Percentiles rank a stretch among this genome's conserved stretches.
Evolutionary conservation across 768 basidiomycete genomes (phyloP).

Genomic region (Podaxis sp.): DNA sequence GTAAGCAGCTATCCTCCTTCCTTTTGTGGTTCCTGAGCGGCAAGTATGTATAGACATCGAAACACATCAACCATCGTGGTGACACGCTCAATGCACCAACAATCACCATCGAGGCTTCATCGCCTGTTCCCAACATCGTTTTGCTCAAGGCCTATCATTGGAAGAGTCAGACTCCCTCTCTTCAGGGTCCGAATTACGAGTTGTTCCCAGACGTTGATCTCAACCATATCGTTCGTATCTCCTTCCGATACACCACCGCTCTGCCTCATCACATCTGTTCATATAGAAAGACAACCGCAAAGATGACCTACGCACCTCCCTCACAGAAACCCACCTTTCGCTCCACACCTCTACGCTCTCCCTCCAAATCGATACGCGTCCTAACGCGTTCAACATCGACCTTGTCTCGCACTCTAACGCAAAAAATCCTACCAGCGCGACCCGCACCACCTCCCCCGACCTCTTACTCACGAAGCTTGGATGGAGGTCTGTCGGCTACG

Average conservation of each 20-base stretch:
- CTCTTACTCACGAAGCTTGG: slow-evolving; percentile 30
- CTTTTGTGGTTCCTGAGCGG: background rate
- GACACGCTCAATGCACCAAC: slow-evolving; percentile 34
- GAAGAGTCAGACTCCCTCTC: slow-evolving; percentile 23
- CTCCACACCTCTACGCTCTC: slow-evolving; percentile 25
- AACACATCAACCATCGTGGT: slow-evolving; percentile 31
- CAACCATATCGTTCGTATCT: slow-evolving; percentile 18
- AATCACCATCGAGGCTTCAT: slow-evolving; percentile 32
- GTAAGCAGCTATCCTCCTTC: slow-evolving; percentile 19
- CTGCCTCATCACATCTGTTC: background rate
- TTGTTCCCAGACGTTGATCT: slow-evolving; percentile 29
- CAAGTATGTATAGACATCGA: slow-evolving; percentile 22
- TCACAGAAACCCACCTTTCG: slow-evolving; percentile 23
- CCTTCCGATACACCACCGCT: background rate
- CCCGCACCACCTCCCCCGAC: slow-evolving; percentile 18
- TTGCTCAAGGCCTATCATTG: slow-evolving; percentile 34
- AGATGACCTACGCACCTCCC: slow-evolving; percentile 21
- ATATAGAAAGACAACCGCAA: slow-evolving; percentile 12
- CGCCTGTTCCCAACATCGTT: slow-evolving; percentile 28
- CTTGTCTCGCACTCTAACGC: slow-evolving; percentile 23
- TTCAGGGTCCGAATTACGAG: slow-evolving; percentile 28
- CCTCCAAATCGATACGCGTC: slow-evolving; percentile 28
- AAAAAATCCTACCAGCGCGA: slow-evolving; percentile 23
- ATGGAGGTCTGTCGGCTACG: slow-evolving; percentile 31
- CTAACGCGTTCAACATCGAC: slow-evolving; percentile 29